Evolutionary conservation across 2,329 filamentous ascomycete species (phyloP), one percentile per base, ranked within the genome.

Genomic region (Zarea fungicola): DNA sequence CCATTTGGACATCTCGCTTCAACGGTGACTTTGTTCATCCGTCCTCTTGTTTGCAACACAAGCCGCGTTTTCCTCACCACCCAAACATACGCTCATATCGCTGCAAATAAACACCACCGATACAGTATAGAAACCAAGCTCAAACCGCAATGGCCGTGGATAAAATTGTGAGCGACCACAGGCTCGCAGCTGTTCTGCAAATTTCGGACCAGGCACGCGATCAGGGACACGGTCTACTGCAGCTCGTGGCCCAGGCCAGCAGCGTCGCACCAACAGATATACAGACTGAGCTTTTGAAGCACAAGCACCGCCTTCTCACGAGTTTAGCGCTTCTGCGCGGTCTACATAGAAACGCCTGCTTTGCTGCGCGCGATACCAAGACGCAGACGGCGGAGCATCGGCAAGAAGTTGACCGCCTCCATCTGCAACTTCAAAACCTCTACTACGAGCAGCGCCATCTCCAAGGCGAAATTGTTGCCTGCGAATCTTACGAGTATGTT

Each of bases 391-490:
- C 89, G 25, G 89, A 96, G 65, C 87, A 87, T 42, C 83, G 91
- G 42, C 87, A 92, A 60, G 89, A 96, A 68, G 89, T 97, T 55
- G 93, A 99, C 64, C 82, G 85, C 42, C 75, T 99, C 53, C 91
- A 97, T 64, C 76, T 99, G 31, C 88, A 95, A 62, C 76, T 99
- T 48, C 92, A 97, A 68, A 99, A 99, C 62, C 73, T 99, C 7
- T 95, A 93, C 66, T 99, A 99, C 63, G 92, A 99, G 67, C 91
- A 97, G 70, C 78, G 89, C 48, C 90, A 96, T 66, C 72, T 99
- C 48, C 83, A 87, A 55, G 88, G 88, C 42, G 93, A 99, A 69
- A 97, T 99, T 53, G 75, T 81, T 1, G 89, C 88, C 8, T 97
- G 93, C 65, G 88, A 96, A 63, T 86, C 84, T 44, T 96, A 95